Conservation (phyloP, 768 basidiomycete species). For the Leucogyrophana mollusca region DNA sequence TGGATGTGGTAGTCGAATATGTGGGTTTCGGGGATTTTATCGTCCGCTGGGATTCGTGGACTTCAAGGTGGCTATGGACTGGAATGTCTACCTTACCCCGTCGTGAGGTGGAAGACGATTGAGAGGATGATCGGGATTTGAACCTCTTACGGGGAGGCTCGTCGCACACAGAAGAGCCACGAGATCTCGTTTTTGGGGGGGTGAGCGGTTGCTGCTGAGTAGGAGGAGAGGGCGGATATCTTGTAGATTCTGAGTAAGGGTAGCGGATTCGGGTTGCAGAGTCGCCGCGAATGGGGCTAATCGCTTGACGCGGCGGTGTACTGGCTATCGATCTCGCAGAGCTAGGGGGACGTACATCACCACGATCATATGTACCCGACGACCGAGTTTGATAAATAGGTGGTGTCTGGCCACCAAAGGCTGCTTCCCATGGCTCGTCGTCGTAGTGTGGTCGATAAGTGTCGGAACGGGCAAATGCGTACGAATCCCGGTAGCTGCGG, state of each 20-base stretch:
- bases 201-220: conserved; percentile 18
- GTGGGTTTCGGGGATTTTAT: no score
- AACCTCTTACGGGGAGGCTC: conserved; percentile 31
- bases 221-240: background rate
- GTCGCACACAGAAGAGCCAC: conserved; percentile 25
- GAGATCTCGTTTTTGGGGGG: conserved; percentile 21
- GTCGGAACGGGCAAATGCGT: conserved; percentile 38
- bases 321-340: conserved; percentile 28
- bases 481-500: conserved; percentile 38
- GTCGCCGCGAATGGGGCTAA: conserved; percentile 12
- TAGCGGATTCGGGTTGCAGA: conserved; percentile 10
- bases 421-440: conserved; percentile 30
- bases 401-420: conserved; percentile 28
- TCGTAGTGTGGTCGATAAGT: conserved; percentile 52
- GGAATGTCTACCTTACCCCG: conserved; percentile 8
- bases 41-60: no score
- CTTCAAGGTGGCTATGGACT: no score
- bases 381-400: conserved; percentile 19
- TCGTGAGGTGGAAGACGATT: conserved; percentile 45
- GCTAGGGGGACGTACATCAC: conserved; percentile 18
- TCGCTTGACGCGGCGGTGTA: conserved; percentile 27
- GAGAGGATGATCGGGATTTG: conserved; percentile 48
- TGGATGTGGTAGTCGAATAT: no score
- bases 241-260: background rate
- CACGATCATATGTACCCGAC: conserved; percentile 21